Evolutionary conservation across 495 filamentous ascomycete genomes (phyloP).

Genomic region (Annulohypoxylon nitens): DNA sequence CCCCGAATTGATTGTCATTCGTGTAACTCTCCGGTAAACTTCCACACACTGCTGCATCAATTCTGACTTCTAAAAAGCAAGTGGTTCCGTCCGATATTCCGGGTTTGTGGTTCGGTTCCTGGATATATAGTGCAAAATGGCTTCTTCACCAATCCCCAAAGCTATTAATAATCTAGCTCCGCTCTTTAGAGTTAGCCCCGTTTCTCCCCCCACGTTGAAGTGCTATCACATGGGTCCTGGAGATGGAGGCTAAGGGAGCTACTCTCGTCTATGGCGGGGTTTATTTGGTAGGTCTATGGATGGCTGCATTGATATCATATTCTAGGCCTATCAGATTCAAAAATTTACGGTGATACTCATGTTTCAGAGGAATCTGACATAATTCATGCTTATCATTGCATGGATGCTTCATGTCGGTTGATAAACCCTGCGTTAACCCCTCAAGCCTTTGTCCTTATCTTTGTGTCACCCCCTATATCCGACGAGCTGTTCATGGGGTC

Average conservation of each 20-base stretch:
- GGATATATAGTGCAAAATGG: not conserved
- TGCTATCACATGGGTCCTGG: not conserved
- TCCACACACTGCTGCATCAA: not conserved
- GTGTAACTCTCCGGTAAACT: not conserved
- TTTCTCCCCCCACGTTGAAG: slow-evolving; percentile 8
- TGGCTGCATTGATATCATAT: not conserved
- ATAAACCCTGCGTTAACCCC: not conserved
- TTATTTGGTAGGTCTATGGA: not conserved
- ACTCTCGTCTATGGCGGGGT: slow-evolving; percentile 2
- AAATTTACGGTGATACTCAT: not conserved
- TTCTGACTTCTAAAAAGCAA: not conserved
- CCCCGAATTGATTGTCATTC: not conserved
- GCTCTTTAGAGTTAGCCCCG: slow-evolving; percentile 10
- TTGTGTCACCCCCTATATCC: not conserved
- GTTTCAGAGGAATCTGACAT: slow-evolving; percentile 4
- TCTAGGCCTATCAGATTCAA: not conserved
- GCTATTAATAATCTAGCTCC: not conserved
- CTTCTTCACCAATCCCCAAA: not conserved
- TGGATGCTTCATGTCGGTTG: not conserved
- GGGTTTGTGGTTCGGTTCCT: not conserved
- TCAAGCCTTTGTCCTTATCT: slow-evolving; percentile 1
- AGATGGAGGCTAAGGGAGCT: not conserved
- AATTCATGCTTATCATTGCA: slow-evolving; percentile 1
- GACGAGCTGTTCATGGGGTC: slow-evolving; percentile 1
- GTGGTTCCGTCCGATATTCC: not conserved